phyloP scores from a whole-genome alignment of 306 rosid species.

The Nissolia schottii region DNA sequence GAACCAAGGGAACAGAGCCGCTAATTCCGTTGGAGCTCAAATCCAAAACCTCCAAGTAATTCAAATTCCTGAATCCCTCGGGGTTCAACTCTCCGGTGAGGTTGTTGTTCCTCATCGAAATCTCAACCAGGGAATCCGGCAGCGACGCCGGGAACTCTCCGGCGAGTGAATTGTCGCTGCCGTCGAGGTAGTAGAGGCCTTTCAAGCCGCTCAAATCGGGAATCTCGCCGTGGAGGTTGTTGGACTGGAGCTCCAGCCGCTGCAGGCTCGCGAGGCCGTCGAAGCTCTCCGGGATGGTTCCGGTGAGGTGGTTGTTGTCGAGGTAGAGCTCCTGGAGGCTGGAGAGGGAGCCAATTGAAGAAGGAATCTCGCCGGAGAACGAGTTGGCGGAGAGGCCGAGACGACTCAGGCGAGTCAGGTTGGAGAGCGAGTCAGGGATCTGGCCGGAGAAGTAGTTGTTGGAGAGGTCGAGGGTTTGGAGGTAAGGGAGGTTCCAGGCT shows the following conservation, averaged over 20 bases:
- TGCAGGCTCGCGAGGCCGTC: slow-evolving; percentile 32
- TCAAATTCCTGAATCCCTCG: slow-evolving; percentile 23
- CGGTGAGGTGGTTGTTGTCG: slow-evolving; percentile 56
- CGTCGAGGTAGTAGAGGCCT: slow-evolving; percentile 50
- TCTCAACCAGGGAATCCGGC: slow-evolving; percentile 53
- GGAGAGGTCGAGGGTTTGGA: slow-evolving; percentile 67
- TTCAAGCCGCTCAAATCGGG: slow-evolving; percentile 41
- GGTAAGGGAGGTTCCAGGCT: slow-evolving; percentile 58
- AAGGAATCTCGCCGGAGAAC: slow-evolving; percentile 55
- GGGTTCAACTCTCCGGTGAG: slow-evolving; percentile 34
- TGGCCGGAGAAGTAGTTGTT: slow-evolving; percentile 62
- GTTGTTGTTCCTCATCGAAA: slow-evolving; percentile 64
- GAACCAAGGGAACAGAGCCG: slow-evolving; percentile 42
- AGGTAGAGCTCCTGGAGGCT: slow-evolving; percentile 64
- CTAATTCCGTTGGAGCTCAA: slow-evolving; percentile 53
- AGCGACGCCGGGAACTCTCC: slow-evolving; percentile 42
- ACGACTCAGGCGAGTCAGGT: slow-evolving; percentile 51
- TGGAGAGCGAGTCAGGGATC: slow-evolving; percentile 47
- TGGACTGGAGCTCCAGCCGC: slow-evolving; percentile 60
- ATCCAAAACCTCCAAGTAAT: slow-evolving; percentile 55
- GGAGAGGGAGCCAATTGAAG: slow-evolving; percentile 42
- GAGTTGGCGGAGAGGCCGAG: slow-evolving; percentile 62
- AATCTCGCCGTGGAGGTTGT: slow-evolving; percentile 48
- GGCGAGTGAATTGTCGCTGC: slow-evolving; percentile 45
- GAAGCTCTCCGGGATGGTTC: slow-evolving; percentile 44